These are phyloP conservation scores for Candida palmyrensis DNA, from an alignment of 805 yeast genomes.

Conservation along the genomic window DNA sequence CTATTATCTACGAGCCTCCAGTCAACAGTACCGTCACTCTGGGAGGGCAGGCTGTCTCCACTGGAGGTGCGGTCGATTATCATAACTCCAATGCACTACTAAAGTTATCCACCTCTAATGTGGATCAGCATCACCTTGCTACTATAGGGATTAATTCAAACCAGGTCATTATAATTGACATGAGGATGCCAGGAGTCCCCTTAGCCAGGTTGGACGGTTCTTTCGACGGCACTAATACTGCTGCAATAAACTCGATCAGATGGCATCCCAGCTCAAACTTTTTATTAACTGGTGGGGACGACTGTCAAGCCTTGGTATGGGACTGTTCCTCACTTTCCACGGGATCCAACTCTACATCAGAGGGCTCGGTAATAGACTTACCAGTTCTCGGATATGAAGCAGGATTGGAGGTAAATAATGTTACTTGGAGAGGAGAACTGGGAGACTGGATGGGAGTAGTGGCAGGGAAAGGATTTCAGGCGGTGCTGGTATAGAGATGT, in stretches of 20 bases:
- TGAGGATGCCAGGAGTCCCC: conserved; percentile 85
- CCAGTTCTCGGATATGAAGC: conserved; percentile 54
- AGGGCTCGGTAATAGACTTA: conserved; percentile 18
- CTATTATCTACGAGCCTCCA: conserved; percentile 88
- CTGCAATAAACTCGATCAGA: conserved; percentile 63
- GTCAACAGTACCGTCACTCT: conserved; percentile 8
- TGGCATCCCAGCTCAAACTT: conserved; percentile 81
- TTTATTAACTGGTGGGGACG: conserved; percentile 63
- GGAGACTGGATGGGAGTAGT: conserved; percentile 84
- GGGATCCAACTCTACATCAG: conserved; percentile 5
- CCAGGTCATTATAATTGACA: conserved; percentile 66
- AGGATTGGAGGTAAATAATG: conserved; percentile 68
- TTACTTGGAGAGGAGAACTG: conserved; percentile 58
- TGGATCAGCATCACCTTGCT: conserved; percentile 79
- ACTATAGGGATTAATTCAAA: conserved; percentile 71
- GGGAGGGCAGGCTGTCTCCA: neutral
- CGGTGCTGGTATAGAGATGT: conserved; percentile 39
- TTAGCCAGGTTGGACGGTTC: conserved; percentile 59
- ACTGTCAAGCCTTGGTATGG: conserved; percentile 69
- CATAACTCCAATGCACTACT: conserved; percentile 54
- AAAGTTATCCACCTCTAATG: conserved; percentile 70
- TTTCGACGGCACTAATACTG: conserved; percentile 43
- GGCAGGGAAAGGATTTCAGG: conserved; percentile 65
- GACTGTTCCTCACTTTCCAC: conserved; percentile 38
- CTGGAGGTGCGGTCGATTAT: conserved; percentile 5